phyloP scores from a whole-genome alignment of 306 rosid species.

The Glycine soja region DNA sequence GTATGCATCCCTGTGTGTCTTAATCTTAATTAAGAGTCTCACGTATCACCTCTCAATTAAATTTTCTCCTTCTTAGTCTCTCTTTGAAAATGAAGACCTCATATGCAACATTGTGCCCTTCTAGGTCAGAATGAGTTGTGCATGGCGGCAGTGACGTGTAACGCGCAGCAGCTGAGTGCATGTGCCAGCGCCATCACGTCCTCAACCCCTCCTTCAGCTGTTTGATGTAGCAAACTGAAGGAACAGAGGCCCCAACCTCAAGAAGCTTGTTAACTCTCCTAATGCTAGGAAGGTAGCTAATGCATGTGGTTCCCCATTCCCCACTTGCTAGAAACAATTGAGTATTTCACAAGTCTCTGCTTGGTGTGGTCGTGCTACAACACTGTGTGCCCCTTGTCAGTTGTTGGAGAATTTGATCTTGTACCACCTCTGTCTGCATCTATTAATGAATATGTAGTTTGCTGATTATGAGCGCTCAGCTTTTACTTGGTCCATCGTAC shows the following conservation, averaged over 20 bases:
- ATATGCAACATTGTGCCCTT: constrained; percentile 29
- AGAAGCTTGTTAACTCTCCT: constrained; percentile 63
- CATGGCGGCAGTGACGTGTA: constrained; percentile 53
- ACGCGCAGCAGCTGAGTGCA: constrained; percentile 57
- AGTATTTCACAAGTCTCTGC: too few relatives aligned
- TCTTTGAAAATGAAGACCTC: constrained; percentile 49
- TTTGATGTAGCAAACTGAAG: constrained; percentile 59
- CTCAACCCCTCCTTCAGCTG: constrained; percentile 46
- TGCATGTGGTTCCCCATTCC: constrained; percentile 60
- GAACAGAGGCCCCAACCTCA: constrained; percentile 66
- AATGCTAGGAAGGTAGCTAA: constrained; percentile 61
- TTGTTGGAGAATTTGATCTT: constrained; percentile 21
- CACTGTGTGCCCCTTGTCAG: not conserved
- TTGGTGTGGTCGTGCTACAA: constrained; percentile 11
- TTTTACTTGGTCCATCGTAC: constrained; percentile 15
- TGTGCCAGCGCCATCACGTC: constrained; percentile 57
- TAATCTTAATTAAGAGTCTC: not conserved
- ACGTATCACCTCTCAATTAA: not conserved
- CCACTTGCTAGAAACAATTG: constrained; percentile 47
- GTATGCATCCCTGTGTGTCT: not conserved
- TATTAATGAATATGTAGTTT: constrained; percentile 30
- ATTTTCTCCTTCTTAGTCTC: not conserved
- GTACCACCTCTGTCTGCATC: not conserved
- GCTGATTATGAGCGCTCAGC: not conserved
- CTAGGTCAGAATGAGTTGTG: constrained; percentile 34